Evolutionary conservation across 2,329 filamentous ascomycete genomes (phyloP).

Genomic region (Hymenoscyphus scutula): DNA sequence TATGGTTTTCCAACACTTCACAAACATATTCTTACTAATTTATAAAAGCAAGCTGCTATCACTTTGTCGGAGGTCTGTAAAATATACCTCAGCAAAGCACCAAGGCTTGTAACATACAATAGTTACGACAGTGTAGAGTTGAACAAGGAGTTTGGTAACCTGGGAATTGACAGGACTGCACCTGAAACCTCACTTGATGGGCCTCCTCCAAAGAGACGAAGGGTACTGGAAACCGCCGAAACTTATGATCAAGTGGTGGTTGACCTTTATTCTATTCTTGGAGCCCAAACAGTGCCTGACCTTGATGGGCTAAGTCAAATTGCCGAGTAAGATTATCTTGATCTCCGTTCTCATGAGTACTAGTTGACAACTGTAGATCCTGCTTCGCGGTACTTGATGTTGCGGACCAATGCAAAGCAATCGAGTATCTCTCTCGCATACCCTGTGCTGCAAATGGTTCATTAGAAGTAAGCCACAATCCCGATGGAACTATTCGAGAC

Average conservation of each 20-base stretch:
- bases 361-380: conserved; percentile 32
- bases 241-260: conserved; percentile 37
- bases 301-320: conserved; percentile 43
- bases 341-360: background rate
- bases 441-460: conserved; percentile 54
- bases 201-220: conserved; percentile 34
- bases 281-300: conserved; percentile 35
- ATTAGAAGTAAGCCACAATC: conserved; percentile 36
- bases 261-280: conserved; percentile 38
- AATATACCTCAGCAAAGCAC: conserved; percentile 1
- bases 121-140: conserved; percentile 29
- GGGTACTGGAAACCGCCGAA: conserved; percentile 33
- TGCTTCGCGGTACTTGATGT: conserved; percentile 49
- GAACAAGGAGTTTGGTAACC: conserved; percentile 25
- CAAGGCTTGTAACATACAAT: conserved; percentile 2
- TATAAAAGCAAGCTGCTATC: conserved; percentile 22
- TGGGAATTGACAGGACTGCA: conserved; percentile 19
- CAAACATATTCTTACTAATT: conserved; percentile 14
- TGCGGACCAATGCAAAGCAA: conserved; percentile 48
- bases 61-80: conserved; percentile 27
- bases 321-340: conserved; percentile 46
- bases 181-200: conserved; percentile 6
- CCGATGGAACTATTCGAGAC: conserved; percentile 30
- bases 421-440: conserved; percentile 55
- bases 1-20: conserved; percentile 12